Evolutionary conservation across 495 filamentous ascomycete species (phyloP), one percentile per base, ranked within the genome.

Genomic region (Aspergillus homomorphus): DNA sequence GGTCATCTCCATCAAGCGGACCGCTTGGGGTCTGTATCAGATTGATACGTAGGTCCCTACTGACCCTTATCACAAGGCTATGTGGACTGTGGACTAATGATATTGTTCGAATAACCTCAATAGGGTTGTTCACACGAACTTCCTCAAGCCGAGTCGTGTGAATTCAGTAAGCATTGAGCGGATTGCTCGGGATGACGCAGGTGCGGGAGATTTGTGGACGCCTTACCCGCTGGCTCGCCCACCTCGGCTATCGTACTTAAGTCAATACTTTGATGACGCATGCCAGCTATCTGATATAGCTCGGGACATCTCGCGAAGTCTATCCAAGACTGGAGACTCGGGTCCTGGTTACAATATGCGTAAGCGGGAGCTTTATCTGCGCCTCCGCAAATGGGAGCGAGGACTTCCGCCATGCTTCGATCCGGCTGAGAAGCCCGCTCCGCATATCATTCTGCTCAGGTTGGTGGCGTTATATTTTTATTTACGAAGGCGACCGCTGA

Each of bases 1-100:
- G 68, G 60, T 57, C 10, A 6, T 15, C 4, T 73, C 68, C 9
- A 45, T 69, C 42, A 56, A 66, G 21, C 64, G 66, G 46, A 71
- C 68, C 18, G 64, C 67, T 7, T 73, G 70, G 70, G 70, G 70
- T 4, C 23, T 73, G 10, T 73, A 69, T 42, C 70, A 73, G 43
- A 59, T 68, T 26, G 70, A 73, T 44, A 71, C 70, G 70, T 73
- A 41, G 42, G 70, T 63, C 3, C 10, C 8, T 22, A 19, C 41
- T 14, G 23, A 10, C 30, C 19, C 28, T 4, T n/a, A 6, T 22
- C 23, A 7, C 5, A 0, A 16, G 21, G 8, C 6, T 51, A 9
- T 21, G 43, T 30, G 14, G 19, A 41, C 12, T 43, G 18, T 26
- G 4, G 44, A 26, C 33, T 38, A 38, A 38, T n/a, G n/a, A 7